Evolutionary conservation across 2,329 filamentous ascomycete genomes (phyloP), one percentile per base, ranked within the genome.

Genomic region (Chrysoporthe deuterocubensis): DNA sequence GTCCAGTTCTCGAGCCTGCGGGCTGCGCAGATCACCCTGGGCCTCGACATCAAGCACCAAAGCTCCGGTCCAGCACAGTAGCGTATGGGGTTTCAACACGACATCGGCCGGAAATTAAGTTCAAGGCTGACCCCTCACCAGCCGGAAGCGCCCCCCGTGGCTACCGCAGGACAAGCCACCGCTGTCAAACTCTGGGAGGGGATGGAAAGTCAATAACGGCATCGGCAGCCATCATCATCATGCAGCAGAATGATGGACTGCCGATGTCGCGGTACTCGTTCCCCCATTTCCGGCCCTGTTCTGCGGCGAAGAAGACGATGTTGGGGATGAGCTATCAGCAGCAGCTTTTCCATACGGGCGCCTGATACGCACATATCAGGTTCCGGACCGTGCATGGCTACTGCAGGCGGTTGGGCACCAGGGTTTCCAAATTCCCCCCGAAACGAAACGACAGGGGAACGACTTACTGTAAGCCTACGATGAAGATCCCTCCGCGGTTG

Each of bases 81-180:
- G 58, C 46, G 40, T 57, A 26, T 60, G 58, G 48, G 46, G 14
- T 62, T 65, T 8, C 62, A 62, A 65, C 66, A 32, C 56, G 43
- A 57, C 56, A 40, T 43, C 65, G 60, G 62, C 65, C 54, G 54
- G 54, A 57, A 40, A 57, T 59, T 43, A 59, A 52, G 56, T 56
- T 52, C 63, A 59, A 62, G 59, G 40, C 59, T 64, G 60, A 67
- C 61, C 60, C 67, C 64, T 64, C 67, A 61, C 21, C 54, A 43
- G 16, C 64, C 65, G 67, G 67, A 64, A 64, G 59, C 56, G 9
- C 16, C 57, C 48, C 40, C 44, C 54, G 64, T 52, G 40, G 18
- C 26, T 56, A 58, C 64, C 50, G 64, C 56, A 66, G 44, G 52
- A 64, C 65, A 64, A 69, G 67, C 57, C 67, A 69, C 59, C 65